Conservation (phyloP, 2,329 filamentous ascomycete genomes). For the Chaetothyriales sp. region DNA sequence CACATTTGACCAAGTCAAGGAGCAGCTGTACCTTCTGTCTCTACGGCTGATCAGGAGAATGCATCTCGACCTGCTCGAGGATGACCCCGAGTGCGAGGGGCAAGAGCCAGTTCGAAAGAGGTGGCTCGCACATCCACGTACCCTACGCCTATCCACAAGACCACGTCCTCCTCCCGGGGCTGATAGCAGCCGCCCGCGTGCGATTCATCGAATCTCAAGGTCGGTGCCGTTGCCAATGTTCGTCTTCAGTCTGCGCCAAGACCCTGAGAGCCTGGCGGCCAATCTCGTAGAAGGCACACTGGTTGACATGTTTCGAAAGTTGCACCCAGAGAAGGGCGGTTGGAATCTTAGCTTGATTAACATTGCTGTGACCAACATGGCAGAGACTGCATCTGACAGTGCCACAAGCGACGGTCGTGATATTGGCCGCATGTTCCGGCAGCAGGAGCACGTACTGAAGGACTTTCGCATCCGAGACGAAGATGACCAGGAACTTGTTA, state of each 20-base stretch:
- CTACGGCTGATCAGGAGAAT: conserved; percentile 61
- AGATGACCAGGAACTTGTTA: background rate
- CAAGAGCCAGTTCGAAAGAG: conserved; percentile 17
- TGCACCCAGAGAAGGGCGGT: conserved; percentile 52
- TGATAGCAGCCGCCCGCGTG: conserved; percentile 41
- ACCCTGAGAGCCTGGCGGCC: conserved; percentile 46
- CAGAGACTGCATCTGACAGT: conserved; percentile 37
- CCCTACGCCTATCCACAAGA: conserved; percentile 64
- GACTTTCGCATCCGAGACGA: conserved; percentile 42
- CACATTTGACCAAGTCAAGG: conserved; percentile 45
- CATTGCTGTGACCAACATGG: conserved; percentile 76
- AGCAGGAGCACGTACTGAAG: conserved; percentile 53
- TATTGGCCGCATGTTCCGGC: conserved; percentile 68
- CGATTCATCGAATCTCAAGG: conserved; percentile 56
- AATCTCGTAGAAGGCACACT: conserved; percentile 55
- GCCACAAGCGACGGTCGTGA: conserved; percentile 50
- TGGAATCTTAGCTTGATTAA: conserved; percentile 81
- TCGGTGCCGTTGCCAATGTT: conserved; percentile 60
- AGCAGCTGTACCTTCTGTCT: conserved; percentile 54
- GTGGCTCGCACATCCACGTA: conserved; percentile 73
- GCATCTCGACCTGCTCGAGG: conserved; percentile 55
- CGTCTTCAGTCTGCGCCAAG: conserved; percentile 49
- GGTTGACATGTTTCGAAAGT: conserved; percentile 55
- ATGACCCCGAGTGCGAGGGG: conserved; percentile 25
- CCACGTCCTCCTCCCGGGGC: conserved; percentile 39